Evolutionary conservation across 2,329 filamentous ascomycete genomes (phyloP).

Genomic region (Pseudodiploospora longispora): DNA sequence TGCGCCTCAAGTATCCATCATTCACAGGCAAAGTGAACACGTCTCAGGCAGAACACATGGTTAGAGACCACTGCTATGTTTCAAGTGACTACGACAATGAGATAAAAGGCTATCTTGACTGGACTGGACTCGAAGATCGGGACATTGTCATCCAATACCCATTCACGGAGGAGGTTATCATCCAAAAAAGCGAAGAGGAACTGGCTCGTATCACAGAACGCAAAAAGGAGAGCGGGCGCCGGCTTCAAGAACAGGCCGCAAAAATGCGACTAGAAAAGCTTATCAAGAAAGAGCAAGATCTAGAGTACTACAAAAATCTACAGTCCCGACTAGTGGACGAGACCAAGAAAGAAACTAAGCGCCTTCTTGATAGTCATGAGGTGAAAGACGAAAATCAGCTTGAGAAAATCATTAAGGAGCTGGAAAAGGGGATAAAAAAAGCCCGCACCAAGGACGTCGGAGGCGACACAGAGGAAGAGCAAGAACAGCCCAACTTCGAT

Average conservation of each 20-base stretch:
- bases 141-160: constrained; percentile 89
- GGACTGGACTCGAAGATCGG: constrained; percentile 83
- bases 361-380: constrained; percentile 81
- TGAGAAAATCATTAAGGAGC: constrained; percentile 75
- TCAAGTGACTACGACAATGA: constrained; percentile 78
- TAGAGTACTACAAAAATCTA: constrained; percentile 87
- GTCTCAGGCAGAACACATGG: constrained; percentile 79
- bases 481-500: constrained; percentile 77
- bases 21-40: constrained; percentile 81
- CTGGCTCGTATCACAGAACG: constrained; percentile 83
- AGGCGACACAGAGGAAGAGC: constrained; percentile 68
- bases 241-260: constrained; percentile 89
- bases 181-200: constrained; percentile 93
- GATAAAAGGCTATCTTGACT: constrained; percentile 70
- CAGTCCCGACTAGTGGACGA: constrained; percentile 63
- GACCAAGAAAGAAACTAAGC: constrained; percentile 85
- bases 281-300: constrained; percentile 88
- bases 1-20: constrained; percentile 83
- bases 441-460: constrained; percentile 91
- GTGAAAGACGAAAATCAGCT: constrained; percentile 84
- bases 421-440: constrained; percentile 84
- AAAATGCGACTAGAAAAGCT: constrained; percentile 96
- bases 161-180: constrained; percentile 80
- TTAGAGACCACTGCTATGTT: constrained; percentile 84
- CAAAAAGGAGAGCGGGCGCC: constrained; percentile 85